These are phyloP conservation scores for Ophiostoma perfectum DNA, from an alignment of 2,329 filamentous ascomycete genomes.

Conservation along the genomic window DNA sequence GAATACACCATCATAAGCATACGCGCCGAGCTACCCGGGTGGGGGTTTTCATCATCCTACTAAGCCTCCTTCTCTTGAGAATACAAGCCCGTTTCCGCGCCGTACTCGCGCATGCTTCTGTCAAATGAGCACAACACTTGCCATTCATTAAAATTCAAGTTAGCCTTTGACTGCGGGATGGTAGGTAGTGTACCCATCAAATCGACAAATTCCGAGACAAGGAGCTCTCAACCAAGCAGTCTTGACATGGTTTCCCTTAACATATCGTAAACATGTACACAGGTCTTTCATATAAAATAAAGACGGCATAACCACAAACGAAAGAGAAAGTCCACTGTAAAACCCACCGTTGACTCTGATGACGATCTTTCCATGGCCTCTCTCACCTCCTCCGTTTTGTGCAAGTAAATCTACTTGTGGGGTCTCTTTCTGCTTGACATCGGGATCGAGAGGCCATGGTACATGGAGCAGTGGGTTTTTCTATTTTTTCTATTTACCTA, in stretches of 20 bases:
- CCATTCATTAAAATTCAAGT: no score
- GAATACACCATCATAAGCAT: background rate
- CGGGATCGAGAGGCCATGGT: slow-evolving; percentile 5
- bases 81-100: background rate
- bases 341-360: background rate
- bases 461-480: background rate
- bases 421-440: slow-evolving; percentile 1
- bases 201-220: no score
- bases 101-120: background rate
- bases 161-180: no score
- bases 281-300: no score
- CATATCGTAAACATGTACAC: no score
- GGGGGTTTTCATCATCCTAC: background rate
- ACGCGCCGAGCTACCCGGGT: background rate
- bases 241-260: no score
- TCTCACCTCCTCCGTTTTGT: background rate
- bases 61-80: background rate
- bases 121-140: no score
- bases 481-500: background rate
- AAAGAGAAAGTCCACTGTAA: no score
- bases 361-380: background rate
- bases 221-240: no score
- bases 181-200: no score
- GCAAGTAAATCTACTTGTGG: background rate
- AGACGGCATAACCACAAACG: no score